These are phyloP conservation scores for Leccinellum luteum DNA, from an alignment of 768 basidiomycete species.

Conservation along the genomic window DNA sequence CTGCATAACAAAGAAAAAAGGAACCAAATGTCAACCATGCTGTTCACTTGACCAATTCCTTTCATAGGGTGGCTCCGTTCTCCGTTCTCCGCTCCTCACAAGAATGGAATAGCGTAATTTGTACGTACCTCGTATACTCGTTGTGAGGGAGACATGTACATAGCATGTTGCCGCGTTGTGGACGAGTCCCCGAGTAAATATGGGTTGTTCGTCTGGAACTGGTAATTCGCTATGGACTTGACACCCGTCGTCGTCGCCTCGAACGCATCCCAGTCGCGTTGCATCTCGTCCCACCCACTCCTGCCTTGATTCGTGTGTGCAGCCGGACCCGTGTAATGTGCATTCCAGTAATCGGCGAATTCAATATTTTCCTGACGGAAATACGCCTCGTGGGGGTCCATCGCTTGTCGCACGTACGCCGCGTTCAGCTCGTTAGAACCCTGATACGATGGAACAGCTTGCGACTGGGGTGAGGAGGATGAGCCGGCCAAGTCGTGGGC, in stretches of 20 bases:
- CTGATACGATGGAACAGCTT: slow-evolving; percentile 14
- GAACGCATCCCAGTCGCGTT: slow-evolving; percentile 77
- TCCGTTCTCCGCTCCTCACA: slow-evolving; percentile 11
- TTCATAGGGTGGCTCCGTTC: slow-evolving; percentile 1
- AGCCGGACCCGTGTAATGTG: slow-evolving; percentile 32
- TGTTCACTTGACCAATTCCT: not conserved
- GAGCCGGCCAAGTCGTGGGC: not conserved
- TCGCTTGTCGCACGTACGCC: slow-evolving; percentile 20
- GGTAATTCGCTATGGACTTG: slow-evolving; percentile 53
- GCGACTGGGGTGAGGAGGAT: slow-evolving; percentile 10
- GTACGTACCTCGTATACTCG: slow-evolving; percentile 41
- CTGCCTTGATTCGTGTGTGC: slow-evolving; percentile 25
- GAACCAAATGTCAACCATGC: slow-evolving; percentile 16
- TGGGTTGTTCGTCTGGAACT: slow-evolving; percentile 77
- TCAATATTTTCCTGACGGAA: slow-evolving; percentile 69
- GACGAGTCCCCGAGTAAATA: slow-evolving; percentile 64
- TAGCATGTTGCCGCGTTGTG: slow-evolving; percentile 45
- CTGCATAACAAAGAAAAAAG: slow-evolving; percentile 40
- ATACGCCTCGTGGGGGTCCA: slow-evolving; percentile 61
- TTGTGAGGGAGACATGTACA: slow-evolving; percentile 31
- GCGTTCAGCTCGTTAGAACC: slow-evolving; percentile 17
- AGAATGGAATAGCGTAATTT: slow-evolving; percentile 6
- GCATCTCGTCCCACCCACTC: slow-evolving; percentile 59
- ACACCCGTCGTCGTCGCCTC: slow-evolving; percentile 73
- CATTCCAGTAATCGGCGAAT: slow-evolving; percentile 60